Evolutionary conservation across 257 asterid genomes (phyloP).

Genomic region (Solanum tarapatanum): DNA sequence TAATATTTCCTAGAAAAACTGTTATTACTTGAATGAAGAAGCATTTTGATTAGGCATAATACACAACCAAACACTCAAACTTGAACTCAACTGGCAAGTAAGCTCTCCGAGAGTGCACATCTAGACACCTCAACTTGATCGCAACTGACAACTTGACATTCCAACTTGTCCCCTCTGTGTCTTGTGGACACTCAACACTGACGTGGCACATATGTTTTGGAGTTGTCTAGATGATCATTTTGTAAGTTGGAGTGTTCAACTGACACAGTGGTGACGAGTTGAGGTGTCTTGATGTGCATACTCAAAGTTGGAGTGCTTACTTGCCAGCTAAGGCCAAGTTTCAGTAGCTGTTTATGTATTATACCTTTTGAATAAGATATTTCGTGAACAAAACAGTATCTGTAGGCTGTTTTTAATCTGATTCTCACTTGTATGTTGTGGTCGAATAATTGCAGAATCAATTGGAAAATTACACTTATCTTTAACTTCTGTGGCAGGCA

Average conservation of each 20-base stretch:
- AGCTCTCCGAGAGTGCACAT: neutral
- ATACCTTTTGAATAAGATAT: neutral
- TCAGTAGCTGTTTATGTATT: neutral
- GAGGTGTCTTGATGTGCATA: neutral
- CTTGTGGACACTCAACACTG: neutral
- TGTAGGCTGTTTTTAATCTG: neutral
- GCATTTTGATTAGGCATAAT: neutral
- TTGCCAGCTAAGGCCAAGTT: neutral
- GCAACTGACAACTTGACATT: neutral
- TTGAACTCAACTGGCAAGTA: neutral
- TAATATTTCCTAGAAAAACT: slow-evolving; percentile 9
- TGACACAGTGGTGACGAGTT: neutral
- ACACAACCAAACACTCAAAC: neutral
- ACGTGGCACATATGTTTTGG: neutral
- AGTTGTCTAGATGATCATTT: neutral
- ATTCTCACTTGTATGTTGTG: neutral
- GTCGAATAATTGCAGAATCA: neutral
- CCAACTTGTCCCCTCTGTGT: neutral
- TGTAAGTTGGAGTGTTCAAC: neutral
- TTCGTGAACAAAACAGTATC: neutral
- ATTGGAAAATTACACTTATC: neutral
- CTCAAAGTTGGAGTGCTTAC: neutral
- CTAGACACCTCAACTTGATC: neutral
- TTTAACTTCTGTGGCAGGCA: slow-evolving; percentile 49
- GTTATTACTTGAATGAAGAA: neutral